Percentiles rank a stretch among this genome's conserved stretches.
Evolutionary conservation across 345 rosid genomes (phyloP).

Genomic region (Populus alba): DNA sequence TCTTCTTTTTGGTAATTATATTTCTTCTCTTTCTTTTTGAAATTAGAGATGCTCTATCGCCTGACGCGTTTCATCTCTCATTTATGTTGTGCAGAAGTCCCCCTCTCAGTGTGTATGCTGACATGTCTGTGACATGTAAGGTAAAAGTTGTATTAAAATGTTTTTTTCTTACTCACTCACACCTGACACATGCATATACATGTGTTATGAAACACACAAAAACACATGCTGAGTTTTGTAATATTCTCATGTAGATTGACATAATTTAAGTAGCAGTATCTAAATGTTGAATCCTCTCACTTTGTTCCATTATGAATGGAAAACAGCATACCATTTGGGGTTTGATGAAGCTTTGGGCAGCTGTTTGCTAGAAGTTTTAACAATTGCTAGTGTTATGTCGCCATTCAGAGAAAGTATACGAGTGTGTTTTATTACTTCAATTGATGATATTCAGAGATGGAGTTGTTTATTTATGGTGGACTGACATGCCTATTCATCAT

Average conservation of each 20-base stretch:
- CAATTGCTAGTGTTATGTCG: neutral
- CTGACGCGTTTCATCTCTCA: constrained; percentile 1
- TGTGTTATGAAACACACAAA: neutral
- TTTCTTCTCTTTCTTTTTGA: neutral
- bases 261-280: neutral
- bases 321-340: neutral
- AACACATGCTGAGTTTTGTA: neutral
- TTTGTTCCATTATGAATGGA: neutral
- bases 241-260: neutral
- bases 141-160: constrained; percentile 34
- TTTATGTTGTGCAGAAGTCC: constrained; percentile 60
- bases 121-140: constrained; percentile 94
- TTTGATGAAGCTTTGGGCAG: neutral
- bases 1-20: neutral
- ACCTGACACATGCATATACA: neutral
- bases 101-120: constrained; percentile 92
- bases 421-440: neutral
- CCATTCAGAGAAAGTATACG: neutral
- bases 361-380: neutral
- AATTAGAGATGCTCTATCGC: neutral
- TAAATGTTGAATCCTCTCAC: neutral
- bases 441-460: neutral
- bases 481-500: neutral
- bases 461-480: neutral
- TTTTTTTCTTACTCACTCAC: neutral